Base-by-base conservation (phyloP, 1,139 yeast species). In the Martiniozyma asiatica region DNA sequence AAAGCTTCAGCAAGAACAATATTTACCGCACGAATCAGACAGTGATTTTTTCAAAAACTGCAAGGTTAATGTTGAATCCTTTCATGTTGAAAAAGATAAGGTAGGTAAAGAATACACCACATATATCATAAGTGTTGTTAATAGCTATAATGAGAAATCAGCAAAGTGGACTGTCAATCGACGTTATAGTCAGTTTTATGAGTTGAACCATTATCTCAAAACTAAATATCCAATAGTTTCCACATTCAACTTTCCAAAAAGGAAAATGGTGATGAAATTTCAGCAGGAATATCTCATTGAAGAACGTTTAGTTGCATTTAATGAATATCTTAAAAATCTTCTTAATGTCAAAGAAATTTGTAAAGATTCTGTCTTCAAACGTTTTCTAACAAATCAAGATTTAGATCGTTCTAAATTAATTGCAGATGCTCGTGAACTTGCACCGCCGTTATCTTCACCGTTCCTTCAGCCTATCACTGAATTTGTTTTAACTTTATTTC, bases 391-490 rank as follows among this genome's bases (percentile, higher is more conserved):
- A 0, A 72, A 84, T 6, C 84, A 80, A 34, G 70, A 72, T 17
- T 76, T 76, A 46, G 59, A 49, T 33, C 42, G 63, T 35, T 57
- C 56, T 35, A 58, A 56, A 26, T 45, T 56, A 6, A 28, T 35
- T 8, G 36, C 32, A 11, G 31, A 31, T 7, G 32, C 32, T n/a
- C 34, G 33, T 8, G 27, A 33, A 12, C 29, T 20, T 12, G n/a
- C 21, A 6, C n/a, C n/a, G n/a, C n/a, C n/a, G n/a, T n/a, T n/a
- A n/a, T 13, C 12, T 25, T 31, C 33, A 18, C 61, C 78, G 0
- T 81, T 82, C 53, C 78, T 84, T 8, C 78, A 77, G 44, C 94
- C 95, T 0, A 73, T 87, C 3, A 78, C 92, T 40, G 94, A 84
- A 40, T 51, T 82, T 8, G 63, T 85, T 29, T 67, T 81, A 14